phyloP scores from a whole-genome alignment of 257 asterid species.

The Prunella vulgaris region DNA sequence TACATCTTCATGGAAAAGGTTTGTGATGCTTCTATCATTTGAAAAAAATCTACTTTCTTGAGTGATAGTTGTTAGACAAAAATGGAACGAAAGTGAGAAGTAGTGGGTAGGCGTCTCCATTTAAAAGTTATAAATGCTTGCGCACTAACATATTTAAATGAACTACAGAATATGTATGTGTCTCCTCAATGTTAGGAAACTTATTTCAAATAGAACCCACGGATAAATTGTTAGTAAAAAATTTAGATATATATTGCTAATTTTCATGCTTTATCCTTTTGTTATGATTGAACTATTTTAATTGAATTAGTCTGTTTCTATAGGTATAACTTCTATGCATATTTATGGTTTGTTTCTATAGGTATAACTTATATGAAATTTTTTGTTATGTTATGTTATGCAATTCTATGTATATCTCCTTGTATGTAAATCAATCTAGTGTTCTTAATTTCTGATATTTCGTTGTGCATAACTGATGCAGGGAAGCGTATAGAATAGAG shows the following conservation, averaged over 20 bases:
- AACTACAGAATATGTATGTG: neutral
- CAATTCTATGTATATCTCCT: too few relatives aligned
- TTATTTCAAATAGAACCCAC: neutral
- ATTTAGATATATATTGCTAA: neutral
- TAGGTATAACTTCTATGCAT: too few relatives aligned
- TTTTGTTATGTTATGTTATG: too few relatives aligned
- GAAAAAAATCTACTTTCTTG: conserved; percentile 8
- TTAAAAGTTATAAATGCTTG: too few relatives aligned
- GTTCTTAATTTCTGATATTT: too few relatives aligned
- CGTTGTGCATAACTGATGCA: too few relatives aligned
- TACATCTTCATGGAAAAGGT: conserved; percentile 92
- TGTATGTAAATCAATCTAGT: too few relatives aligned
- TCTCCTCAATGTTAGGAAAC: neutral
- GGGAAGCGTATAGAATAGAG: too few relatives aligned
- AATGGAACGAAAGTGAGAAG: too few relatives aligned
- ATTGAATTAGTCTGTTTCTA: neutral
- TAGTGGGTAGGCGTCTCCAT: too few relatives aligned
- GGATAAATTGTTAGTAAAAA: neutral
- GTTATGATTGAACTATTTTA: neutral
- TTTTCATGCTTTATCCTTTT: neutral
- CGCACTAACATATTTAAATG: neutral
- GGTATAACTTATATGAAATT: too few relatives aligned
- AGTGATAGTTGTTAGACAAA: neutral
- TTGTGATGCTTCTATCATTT: conserved; percentile 19
- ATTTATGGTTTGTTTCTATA: too few relatives aligned